Conservation (phyloP, 352 stramenopile species). For the Pythium biforme region DNA sequence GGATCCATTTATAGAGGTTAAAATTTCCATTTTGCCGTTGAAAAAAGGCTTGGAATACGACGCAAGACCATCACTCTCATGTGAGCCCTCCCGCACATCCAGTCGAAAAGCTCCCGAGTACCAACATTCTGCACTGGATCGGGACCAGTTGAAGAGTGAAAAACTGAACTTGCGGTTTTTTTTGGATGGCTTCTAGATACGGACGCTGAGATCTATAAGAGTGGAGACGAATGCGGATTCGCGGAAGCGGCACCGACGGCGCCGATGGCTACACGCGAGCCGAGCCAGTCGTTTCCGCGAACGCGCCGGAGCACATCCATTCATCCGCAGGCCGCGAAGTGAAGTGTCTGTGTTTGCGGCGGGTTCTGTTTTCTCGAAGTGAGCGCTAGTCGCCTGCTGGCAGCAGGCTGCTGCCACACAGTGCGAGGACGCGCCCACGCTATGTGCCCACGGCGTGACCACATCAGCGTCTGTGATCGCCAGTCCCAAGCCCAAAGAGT, state of each 20-base stretch:
- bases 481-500: too few species aligned
- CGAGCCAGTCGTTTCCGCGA: background rate
- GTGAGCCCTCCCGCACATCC: background rate
- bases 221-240: background rate
- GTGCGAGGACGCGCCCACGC: background rate
- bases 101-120: conserved; percentile 1
- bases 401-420: background rate
- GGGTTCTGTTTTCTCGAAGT: background rate
- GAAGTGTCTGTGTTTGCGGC: background rate
- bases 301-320: background rate
- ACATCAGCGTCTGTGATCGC: background rate
- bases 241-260: background rate
- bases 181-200: background rate
- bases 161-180: background rate
- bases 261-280: background rate
- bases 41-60: background rate
- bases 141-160: background rate
- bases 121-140: conserved; percentile 11
- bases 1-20: conserved; percentile 5
- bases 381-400: too few species aligned
- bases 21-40: background rate
- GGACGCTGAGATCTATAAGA: conserved; percentile 4
- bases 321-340: background rate
- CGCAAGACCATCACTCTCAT: conserved; percentile 19
- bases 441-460: background rate